phyloP scores from a whole-genome alignment of 164 flowering plant genomes.

The Aristolochia contorta region DNA sequence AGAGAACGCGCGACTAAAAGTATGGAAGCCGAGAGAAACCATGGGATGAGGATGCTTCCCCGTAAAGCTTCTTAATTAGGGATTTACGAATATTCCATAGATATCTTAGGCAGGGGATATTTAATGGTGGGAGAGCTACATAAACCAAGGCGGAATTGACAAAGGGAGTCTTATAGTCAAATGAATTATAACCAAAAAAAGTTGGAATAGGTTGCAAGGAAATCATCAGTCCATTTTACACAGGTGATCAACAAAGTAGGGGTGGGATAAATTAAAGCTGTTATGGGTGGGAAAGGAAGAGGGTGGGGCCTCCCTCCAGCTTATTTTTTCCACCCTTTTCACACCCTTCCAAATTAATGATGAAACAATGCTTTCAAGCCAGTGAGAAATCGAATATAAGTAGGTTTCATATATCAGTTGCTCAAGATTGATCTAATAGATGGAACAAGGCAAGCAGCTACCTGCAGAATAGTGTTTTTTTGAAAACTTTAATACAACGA shows the following conservation, averaged over 20 bases:
- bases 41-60: neutral
- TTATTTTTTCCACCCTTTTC: neutral
- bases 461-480: conserved; percentile 28
- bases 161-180: neutral
- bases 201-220: neutral
- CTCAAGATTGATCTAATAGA: conserved; percentile 49
- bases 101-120: conserved; percentile 2
- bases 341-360: neutral
- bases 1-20: conserved; percentile 4
- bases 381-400: conserved; percentile 84
- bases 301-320: neutral
- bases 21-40: neutral
- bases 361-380: conserved; percentile 65
- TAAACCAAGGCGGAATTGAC: neutral
- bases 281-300: neutral
- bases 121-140: neutral
- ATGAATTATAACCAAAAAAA: neutral
- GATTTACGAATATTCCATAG: neutral
- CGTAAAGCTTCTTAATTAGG: conserved; percentile 1
- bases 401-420: conserved; percentile 58
- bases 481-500: neutral
- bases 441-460: conserved; percentile 71
- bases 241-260: neutral
- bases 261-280: neutral
- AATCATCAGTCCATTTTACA: neutral